Conservation (phyloP, 495 filamentous ascomycete genomes). For the Entonaema liquescens region DNA sequence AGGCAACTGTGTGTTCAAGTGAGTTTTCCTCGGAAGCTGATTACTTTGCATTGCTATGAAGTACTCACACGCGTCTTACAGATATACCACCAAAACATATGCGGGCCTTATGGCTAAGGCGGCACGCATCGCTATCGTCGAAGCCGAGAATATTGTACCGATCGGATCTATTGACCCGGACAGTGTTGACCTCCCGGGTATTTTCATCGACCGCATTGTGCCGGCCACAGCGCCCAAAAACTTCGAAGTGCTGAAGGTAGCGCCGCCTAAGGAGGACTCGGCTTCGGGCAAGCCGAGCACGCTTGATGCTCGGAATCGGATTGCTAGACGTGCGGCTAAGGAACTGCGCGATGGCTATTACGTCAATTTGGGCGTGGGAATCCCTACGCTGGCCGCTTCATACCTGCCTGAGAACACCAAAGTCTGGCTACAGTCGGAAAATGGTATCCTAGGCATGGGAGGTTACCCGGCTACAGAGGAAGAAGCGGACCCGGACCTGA, state of each 20-base stretch:
- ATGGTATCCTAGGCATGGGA: conserved; percentile 70
- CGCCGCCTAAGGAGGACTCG: conserved; percentile 30
- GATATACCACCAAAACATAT: conserved; percentile 69
- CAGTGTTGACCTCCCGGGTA: conserved; percentile 68
- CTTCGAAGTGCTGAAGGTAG: conserved; percentile 63
- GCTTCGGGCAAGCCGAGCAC: conserved; percentile 36
- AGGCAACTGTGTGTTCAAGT: conserved; percentile 71
- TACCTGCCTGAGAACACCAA: conserved; percentile 58
- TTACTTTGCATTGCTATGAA: neutral
- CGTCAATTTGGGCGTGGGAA: conserved; percentile 71
- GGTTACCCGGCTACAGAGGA: conserved; percentile 63
- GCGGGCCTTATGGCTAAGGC: conserved; percentile 69
- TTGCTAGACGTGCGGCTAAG: conserved; percentile 66
- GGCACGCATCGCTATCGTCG: conserved; percentile 68
- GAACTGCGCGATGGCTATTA: conserved; percentile 72
- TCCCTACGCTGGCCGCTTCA: conserved; percentile 69
- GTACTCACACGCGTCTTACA: conserved; percentile 20
- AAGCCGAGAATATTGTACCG: conserved; percentile 73
- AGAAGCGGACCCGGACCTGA: conserved; percentile 66
- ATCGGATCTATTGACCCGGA: conserved; percentile 66
- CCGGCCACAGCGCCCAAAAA: conserved; percentile 62
- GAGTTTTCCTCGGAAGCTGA: conserved; percentile 3
- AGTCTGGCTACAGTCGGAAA: conserved; percentile 69
- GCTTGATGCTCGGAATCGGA: conserved; percentile 60
- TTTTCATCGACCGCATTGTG: conserved; percentile 71